These are phyloP conservation scores for Glomus cerebriforme DNA, from an alignment of 192 early-diverging fungal genomes.

Conservation along the genomic window DNA sequence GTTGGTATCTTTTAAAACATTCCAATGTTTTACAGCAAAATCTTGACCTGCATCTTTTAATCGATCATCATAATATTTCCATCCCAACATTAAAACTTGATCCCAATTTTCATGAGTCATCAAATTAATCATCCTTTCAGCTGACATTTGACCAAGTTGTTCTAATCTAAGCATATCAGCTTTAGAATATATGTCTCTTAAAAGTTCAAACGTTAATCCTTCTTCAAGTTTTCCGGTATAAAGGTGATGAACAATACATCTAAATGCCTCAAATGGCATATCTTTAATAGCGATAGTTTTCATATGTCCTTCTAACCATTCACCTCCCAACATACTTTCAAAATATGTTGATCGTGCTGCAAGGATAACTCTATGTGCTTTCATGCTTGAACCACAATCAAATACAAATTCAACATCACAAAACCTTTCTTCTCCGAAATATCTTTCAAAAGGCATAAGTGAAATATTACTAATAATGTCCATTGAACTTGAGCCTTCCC, in stretches of 20 bases:
- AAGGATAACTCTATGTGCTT: constrained; percentile 15
- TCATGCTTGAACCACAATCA: constrained; percentile 15
- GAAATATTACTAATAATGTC: not conserved
- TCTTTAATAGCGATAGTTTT: constrained; percentile 6
- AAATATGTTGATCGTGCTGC: constrained; percentile 15
- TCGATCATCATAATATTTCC: not conserved
- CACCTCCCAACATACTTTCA: constrained; percentile 10
- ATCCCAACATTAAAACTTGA: constrained; percentile 21
- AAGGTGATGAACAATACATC: constrained; percentile 7
- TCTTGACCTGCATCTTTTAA: not conserved
- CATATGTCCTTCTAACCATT: constrained; percentile 21
- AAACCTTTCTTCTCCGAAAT: not conserved
- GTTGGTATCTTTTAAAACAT: not conserved
- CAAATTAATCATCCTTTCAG: not conserved
- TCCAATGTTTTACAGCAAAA: constrained; percentile 22
- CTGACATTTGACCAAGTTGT: constrained; percentile 4
- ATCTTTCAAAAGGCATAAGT: not conserved
- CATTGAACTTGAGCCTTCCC: not conserved
- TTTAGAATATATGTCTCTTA: constrained; percentile 21
- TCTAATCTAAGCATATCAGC: constrained; percentile 8
- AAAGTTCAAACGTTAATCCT: constrained; percentile 1
- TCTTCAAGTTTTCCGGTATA: constrained; percentile 8
- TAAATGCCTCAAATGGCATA: constrained; percentile 7
- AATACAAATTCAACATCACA: constrained; percentile 25
- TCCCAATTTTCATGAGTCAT: constrained; percentile 22